Conservation (phyloP, 2,329 filamentous ascomycete genomes). For the Arthrobotrys megalospora region DNA sequence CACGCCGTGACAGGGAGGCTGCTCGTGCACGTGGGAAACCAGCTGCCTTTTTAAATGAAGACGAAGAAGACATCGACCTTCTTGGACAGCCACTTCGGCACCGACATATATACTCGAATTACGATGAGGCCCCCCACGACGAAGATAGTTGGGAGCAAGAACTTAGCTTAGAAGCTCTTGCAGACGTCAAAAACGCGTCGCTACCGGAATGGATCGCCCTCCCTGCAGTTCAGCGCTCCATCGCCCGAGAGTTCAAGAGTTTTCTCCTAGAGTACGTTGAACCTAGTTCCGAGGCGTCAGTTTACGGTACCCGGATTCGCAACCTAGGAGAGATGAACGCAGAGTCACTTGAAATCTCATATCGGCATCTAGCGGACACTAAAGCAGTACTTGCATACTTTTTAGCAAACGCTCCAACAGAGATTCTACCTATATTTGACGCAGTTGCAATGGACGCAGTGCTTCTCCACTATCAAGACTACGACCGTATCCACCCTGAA, state of each 20-base stretch:
- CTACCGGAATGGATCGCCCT: slow-evolving; percentile 96
- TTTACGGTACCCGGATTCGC: slow-evolving; percentile 93
- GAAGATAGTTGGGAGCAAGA: slow-evolving; percentile 91
- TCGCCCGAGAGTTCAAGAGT: slow-evolving; percentile 96
- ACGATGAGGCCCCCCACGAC: slow-evolving; percentile 91
- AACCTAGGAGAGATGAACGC: slow-evolving; percentile 98
- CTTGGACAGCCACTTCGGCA: slow-evolving; percentile 87
- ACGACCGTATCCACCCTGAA: slow-evolving; percentile 96
- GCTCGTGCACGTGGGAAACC: slow-evolving; percentile 78
- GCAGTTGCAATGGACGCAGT: slow-evolving; percentile 97
- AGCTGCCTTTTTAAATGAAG: slow-evolving; percentile 81
- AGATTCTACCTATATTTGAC: slow-evolving; percentile 96
- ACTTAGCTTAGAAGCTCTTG: slow-evolving; percentile 88
- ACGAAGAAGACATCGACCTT: slow-evolving; percentile 90
- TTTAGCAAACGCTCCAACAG: slow-evolving; percentile 92
- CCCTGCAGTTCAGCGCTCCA: slow-evolving; percentile 89
- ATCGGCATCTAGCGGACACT: slow-evolving; percentile 88
- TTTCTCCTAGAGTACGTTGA: slow-evolving; percentile 98
- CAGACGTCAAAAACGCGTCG: slow-evolving; percentile 92
- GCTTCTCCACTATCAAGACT: slow-evolving; percentile 95
- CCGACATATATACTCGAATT: slow-evolving; percentile 79
- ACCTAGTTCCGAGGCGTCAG: slow-evolving; percentile 82
- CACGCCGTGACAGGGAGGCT: slow-evolving; percentile 81
- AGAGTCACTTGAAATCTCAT: slow-evolving; percentile 95
- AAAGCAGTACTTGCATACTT: slow-evolving; percentile 97